These are phyloP conservation scores for Boletales sp. DNA, from an alignment of 768 basidiomycete genomes.

Conservation along the genomic window DNA sequence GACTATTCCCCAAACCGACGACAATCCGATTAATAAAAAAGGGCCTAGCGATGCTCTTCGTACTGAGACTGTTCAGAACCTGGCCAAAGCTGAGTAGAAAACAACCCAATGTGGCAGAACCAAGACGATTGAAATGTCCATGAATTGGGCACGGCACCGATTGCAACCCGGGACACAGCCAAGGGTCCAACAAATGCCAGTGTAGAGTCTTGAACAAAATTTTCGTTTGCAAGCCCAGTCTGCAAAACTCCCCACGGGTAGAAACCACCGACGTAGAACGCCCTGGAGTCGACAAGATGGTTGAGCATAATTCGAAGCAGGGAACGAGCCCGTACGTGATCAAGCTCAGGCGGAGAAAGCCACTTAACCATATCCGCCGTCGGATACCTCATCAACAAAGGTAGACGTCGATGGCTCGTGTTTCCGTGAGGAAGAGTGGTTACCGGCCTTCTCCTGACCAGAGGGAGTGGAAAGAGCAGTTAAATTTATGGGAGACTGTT, in stretches of 20 bases:
- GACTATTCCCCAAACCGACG: slow-evolving; percentile 27
- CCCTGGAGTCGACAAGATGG: slow-evolving; percentile 10
- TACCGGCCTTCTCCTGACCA: background rate
- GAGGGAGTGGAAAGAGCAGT: background rate
- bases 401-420: background rate
- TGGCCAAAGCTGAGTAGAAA: slow-evolving; percentile 27
- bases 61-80: slow-evolving; percentile 24
- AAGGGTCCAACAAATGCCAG: slow-evolving; percentile 34
- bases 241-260: slow-evolving; percentile 33
- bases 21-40: slow-evolving; percentile 31
- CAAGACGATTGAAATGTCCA: slow-evolving; percentile 30
- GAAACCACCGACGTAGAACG: slow-evolving; percentile 22
- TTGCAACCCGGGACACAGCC: slow-evolving; percentile 26
- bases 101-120: slow-evolving; percentile 27
- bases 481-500: background rate
- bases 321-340: slow-evolving; percentile 18
- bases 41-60: slow-evolving; percentile 19
- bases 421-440: background rate
- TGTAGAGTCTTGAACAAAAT: slow-evolving; percentile 22
- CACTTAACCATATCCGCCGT: slow-evolving; percentile 33
- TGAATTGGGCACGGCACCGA: slow-evolving; percentile 26
- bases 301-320: background rate
- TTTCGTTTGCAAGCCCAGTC: slow-evolving; percentile 24
- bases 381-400: slow-evolving; percentile 16
- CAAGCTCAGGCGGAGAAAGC: slow-evolving; percentile 28